Conservation (phyloP, 495 filamentous ascomycete genomes). For the Xylaria longipes region DNA sequence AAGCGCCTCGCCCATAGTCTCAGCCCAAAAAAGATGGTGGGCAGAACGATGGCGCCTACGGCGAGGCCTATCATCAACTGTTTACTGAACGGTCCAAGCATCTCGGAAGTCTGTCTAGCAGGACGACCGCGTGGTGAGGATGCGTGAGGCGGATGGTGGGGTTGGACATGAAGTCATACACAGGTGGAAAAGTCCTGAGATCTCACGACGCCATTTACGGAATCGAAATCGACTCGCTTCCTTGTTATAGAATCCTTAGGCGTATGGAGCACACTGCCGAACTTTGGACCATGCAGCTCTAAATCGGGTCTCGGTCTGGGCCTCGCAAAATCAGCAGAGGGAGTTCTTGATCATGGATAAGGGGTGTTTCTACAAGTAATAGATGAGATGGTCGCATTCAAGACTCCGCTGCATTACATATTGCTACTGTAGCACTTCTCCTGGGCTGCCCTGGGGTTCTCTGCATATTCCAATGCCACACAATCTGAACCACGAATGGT, state of each 20-base stretch:
- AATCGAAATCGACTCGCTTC: constrained; percentile 18
- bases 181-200: neutral
- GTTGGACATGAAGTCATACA: constrained; percentile 17
- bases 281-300: constrained; percentile 20
- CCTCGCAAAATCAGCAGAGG: neutral
- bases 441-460: too few relatives aligned
- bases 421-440: constrained; percentile 4
- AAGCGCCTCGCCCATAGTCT: constrained; percentile 18
- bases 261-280: constrained; percentile 12
- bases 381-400: neutral
- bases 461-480: neutral
- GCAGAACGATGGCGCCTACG: constrained; percentile 13
- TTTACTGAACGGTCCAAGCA: constrained; percentile 19
- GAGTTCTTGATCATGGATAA: constrained; percentile 1
- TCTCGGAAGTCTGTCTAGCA: neutral
- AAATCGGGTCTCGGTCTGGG: neutral
- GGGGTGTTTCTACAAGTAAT: neutral
- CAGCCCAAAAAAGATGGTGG: constrained; percentile 10
- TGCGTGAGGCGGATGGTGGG: constrained; percentile 8
- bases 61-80: constrained; percentile 21
- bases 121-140: neutral
- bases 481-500: neutral
- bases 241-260: constrained; percentile 6
- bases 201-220: constrained; percentile 19
- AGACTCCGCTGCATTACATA: neutral